A percentile compares a stretch with the other conserved stretches of the same genome.
Conservation (phyloP, 2,329 filamentous ascomycete species). For the Fusarium pseudocircinatum region DNA sequence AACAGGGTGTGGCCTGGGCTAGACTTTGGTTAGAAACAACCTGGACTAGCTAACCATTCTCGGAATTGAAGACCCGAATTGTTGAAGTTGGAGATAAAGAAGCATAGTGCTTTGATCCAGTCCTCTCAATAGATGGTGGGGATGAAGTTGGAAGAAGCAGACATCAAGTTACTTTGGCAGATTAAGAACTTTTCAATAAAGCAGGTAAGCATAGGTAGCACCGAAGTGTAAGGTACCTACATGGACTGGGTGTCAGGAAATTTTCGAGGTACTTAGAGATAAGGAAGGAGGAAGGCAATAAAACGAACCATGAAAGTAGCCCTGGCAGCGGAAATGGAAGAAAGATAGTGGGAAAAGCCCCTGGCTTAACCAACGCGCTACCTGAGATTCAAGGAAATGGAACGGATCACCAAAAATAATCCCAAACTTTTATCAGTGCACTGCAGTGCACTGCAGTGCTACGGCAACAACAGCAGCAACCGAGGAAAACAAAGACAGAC, state of each 20-base stretch:
- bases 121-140: background rate
- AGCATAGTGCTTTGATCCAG: conserved; percentile 19
- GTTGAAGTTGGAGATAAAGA: conserved; percentile 4
- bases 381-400: background rate
- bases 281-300: conserved; percentile 1
- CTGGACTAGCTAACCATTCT: conserved; percentile 22
- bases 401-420: conserved; percentile 15
- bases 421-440: background rate
- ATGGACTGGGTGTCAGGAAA: background rate
- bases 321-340: background rate
- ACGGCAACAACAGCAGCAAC: conserved; percentile 6
- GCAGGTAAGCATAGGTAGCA: background rate
- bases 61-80: conserved; percentile 13
- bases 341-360: conserved; percentile 8
- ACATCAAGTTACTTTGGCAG: background rate
- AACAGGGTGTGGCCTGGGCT: conserved; percentile 6
- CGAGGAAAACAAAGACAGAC: conserved; percentile 11
- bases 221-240: background rate
- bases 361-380: background rate
- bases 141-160: background rate
- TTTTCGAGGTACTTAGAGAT: background rate
- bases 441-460: background rate
- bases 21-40: conserved; percentile 14
- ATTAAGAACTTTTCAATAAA: background rate
- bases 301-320: conserved; percentile 15